Percentiles rank a stretch among this genome's conserved stretches.
Evolutionary conservation across 768 basidiomycete species (phyloP).

Genomic region (Macrolepiota dolichaula): DNA sequence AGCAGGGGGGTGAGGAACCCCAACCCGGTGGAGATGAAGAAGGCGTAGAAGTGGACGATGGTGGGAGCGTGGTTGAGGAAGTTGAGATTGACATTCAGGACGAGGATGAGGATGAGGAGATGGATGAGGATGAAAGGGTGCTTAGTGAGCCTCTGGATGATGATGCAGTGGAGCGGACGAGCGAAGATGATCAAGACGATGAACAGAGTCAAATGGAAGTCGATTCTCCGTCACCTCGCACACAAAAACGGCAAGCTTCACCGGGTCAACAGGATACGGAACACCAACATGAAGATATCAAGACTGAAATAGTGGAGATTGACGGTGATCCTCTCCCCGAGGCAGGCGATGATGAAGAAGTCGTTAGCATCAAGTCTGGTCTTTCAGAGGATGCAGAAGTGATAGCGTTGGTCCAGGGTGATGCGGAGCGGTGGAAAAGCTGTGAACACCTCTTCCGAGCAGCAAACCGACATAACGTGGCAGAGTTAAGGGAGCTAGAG

Average conservation of each 20-base stretch:
- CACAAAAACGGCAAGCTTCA: not conserved
- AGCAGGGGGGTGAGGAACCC: not conserved
- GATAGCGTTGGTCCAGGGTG: not conserved
- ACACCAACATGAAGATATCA: not conserved
- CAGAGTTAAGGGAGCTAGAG: constrained; percentile 25
- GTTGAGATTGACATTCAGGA: constrained; percentile 7
- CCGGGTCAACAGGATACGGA: not conserved
- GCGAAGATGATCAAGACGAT: not conserved
- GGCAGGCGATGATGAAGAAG: not conserved
- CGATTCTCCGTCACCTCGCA: not conserved
- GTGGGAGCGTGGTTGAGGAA: constrained; percentile 4
- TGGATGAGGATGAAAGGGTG: not conserved
- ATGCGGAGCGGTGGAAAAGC: constrained; percentile 7
- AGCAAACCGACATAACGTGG: constrained; percentile 15
- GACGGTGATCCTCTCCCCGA: not conserved
- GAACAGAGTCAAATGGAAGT: constrained; percentile 1
- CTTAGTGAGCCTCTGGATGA: not conserved
- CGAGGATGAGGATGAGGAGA: not conserved
- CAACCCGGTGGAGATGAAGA: not conserved
- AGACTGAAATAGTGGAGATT: not conserved
- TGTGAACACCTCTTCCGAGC: constrained; percentile 6
- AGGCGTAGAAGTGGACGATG: not conserved
- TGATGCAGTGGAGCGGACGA: not conserved
- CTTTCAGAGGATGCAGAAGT: not conserved
- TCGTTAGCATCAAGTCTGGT: not conserved